Evolutionary conservation across 2,329 filamentous ascomycete species (phyloP).

Genomic region (Zymoseptoria pseudotritici): DNA sequence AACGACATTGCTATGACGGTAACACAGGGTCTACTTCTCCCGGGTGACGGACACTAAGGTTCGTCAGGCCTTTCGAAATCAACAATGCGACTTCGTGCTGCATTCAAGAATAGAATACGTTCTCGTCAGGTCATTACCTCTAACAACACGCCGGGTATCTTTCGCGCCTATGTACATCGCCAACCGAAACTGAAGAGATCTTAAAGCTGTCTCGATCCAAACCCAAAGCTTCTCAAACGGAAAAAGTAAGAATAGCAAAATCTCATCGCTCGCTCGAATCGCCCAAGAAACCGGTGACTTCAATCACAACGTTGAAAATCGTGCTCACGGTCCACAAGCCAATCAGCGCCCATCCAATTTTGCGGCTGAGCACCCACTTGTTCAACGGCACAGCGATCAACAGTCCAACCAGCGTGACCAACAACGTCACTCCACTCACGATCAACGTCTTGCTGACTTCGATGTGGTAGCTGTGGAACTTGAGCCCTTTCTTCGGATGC

Average conservation of each 20-base stretch:
- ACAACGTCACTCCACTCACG: slow-evolving; percentile 74
- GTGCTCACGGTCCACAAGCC: slow-evolving; percentile 75
- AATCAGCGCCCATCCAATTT: slow-evolving; percentile 75
- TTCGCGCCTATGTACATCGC: not conserved
- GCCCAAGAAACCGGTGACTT: slow-evolving; percentile 45
- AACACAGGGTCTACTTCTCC: too few relatives aligned
- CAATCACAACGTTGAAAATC: slow-evolving; percentile 70
- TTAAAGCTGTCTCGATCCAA: not conserved
- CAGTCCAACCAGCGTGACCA: slow-evolving; percentile 71
- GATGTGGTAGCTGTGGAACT: slow-evolving; percentile 73
- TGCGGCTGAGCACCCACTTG: slow-evolving; percentile 74
- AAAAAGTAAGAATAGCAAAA: not conserved
- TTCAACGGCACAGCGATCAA: slow-evolving; percentile 77
- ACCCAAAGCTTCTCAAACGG: not conserved
- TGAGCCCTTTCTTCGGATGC: slow-evolving; percentile 57
- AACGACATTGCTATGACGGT: too few relatives aligned
- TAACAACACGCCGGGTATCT: not conserved
- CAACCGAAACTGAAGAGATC: not conserved
- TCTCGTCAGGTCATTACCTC: not conserved
- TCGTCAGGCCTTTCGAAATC: not conserved
- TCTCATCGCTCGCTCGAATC: not conserved
- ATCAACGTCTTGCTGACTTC: slow-evolving; percentile 77
- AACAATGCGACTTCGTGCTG: not conserved
- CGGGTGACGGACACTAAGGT: not conserved
- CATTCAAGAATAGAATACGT: too few relatives aligned